Percentiles rank a stretch among this genome's conserved stretches.
These are phyloP conservation scores for Exserohilum rostratum DNA, from an alignment of 2,329 filamentous ascomycete genomes.

Conservation along the genomic window DNA sequence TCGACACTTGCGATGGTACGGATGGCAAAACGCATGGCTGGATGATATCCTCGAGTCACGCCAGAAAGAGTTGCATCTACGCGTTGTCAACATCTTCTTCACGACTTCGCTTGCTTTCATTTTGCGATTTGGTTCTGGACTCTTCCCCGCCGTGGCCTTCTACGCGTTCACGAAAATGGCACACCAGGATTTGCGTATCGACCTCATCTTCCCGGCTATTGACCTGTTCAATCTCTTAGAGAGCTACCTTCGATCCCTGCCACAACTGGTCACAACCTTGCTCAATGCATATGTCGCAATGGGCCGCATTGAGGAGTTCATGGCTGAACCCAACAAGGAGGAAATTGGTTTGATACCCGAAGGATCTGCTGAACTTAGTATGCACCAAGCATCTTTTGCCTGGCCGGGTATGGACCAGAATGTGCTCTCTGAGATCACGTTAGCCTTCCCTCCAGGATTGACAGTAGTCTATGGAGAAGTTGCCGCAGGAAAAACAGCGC, in stretches of 20 bases:
- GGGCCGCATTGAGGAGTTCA: conserved; percentile 81
- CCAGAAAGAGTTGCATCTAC: conserved; percentile 69
- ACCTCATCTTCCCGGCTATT: conserved; percentile 85
- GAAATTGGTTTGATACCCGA: conserved; percentile 51
- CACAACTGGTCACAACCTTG: conserved; percentile 74
- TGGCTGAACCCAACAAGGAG: conserved; percentile 81
- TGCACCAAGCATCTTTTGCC: conserved; percentile 73
- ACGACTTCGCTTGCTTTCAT: conserved; percentile 68
- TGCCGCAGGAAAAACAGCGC: conserved; percentile 67
- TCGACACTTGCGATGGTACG: conserved; percentile 79
- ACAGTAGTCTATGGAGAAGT: conserved; percentile 69
- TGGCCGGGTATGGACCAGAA: conserved; percentile 73
- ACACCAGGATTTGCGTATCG: conserved; percentile 71
- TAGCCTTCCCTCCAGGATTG: conserved; percentile 62
- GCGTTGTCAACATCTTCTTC: conserved; percentile 69
- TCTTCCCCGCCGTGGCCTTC: conserved; percentile 82
- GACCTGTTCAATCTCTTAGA: conserved; percentile 81
- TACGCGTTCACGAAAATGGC: conserved; percentile 79
- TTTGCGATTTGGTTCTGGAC: conserved; percentile 72
- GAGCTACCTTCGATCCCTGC: conserved; percentile 73
- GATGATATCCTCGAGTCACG: conserved; percentile 70
- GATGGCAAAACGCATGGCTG: conserved; percentile 80
- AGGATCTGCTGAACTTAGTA: conserved; percentile 50
- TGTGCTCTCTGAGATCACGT: conserved; percentile 60
- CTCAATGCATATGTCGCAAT: conserved; percentile 85